phyloP scores from a whole-genome alignment of 352 stramenopile genomes.

The Thalassiosira allenii region DNA sequence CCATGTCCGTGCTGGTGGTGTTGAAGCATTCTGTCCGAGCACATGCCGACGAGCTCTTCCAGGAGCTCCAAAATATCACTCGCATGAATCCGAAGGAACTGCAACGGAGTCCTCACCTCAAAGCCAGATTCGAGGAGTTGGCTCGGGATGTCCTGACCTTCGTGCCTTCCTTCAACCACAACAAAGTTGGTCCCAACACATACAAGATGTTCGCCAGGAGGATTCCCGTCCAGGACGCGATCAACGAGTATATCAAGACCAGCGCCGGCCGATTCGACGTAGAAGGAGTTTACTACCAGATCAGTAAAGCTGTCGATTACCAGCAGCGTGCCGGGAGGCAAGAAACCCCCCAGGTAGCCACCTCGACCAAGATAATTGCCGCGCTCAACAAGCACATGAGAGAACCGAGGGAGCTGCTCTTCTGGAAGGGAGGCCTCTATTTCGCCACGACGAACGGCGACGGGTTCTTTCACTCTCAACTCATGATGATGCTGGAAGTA shows the following conservation, averaged over 20 bases:
- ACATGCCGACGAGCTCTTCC: slow-evolving; percentile 27
- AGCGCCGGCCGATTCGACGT: too few species aligned
- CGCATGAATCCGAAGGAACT: slow-evolving; percentile 37
- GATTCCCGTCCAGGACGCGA: slow-evolving; percentile 34
- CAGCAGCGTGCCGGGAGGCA: background rate
- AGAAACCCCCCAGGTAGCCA: background rate
- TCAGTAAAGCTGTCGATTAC: background rate
- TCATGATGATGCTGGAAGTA: slow-evolving; percentile 36
- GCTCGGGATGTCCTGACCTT: slow-evolving; percentile 16
- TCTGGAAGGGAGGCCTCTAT: slow-evolving; percentile 40
- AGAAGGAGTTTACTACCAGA: background rate
- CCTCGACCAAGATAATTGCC: background rate
- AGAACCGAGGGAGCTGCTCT: slow-evolving; percentile 40
- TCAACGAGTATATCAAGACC: background rate
- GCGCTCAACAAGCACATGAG: slow-evolving; percentile 36
- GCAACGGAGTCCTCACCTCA: background rate
- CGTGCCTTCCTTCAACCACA: slow-evolving; percentile 14
- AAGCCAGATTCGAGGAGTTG: slow-evolving; percentile 31
- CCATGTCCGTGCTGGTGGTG: slow-evolving; percentile 39
- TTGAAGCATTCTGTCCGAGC: slow-evolving; percentile 56
- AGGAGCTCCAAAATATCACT: slow-evolving; percentile 44
- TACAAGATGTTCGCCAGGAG: slow-evolving; percentile 47
- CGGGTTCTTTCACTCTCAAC: slow-evolving; percentile 27
- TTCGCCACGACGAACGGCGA: slow-evolving; percentile 38
- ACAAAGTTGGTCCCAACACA: slow-evolving; percentile 1